Evolutionary conservation across 176 grass and related monocot genomes (phyloP), one percentile per base, ranked within the genome.

Genomic region (Leersia perrieri): DNA sequence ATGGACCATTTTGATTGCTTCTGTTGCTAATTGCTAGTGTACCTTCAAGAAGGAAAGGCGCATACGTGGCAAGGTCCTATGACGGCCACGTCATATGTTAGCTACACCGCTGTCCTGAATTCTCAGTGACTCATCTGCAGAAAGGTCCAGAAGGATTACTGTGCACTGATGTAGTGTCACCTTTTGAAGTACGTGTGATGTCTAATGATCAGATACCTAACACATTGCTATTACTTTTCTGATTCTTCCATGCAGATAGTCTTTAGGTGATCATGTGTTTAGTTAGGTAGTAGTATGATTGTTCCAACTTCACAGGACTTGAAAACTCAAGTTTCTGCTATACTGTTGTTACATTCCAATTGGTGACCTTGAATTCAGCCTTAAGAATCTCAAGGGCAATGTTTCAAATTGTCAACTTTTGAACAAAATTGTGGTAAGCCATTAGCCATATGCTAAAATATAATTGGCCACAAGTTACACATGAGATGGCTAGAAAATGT

Each of bases 351-450:
- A 18, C n/a, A 30, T 80, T 76, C 71, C 23, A 81, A 30, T 11
- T 7, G 63, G 30, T 7, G 71, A 40, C 53, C 64, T 49, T 76
- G 76, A 42, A 82, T 82, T 74, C 63, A 70, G 16, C 30, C 30
- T 70, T 22, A 33, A 44, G 18, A 55, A 41, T 60, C 16, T 73
- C 20, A 7, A 38, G 35, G 35, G n/a, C n/a, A n/a, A n/a, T n/a
- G n/a, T n/a, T n/a, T n/a, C n/a, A n/a, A n/a, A n/a, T n/a, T n/a
- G n/a, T n/a, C n/a, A n/a, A n/a, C n/a, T n/a, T n/a, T n/a, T n/a
- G n/a, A n/a, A n/a, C n/a, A n/a, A n/a, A n/a, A n/a, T n/a, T n/a
- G n/a, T n/a, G n/a, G n/a, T n/a, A n/a, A n/a, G n/a, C n/a, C n/a
- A n/a, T n/a, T n/a, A n/a, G n/a, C n/a, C n/a, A n/a, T n/a, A n/a